phyloP scores from a whole-genome alignment of 129 eudicot species.

The Kitagawia praeruptora region DNA sequence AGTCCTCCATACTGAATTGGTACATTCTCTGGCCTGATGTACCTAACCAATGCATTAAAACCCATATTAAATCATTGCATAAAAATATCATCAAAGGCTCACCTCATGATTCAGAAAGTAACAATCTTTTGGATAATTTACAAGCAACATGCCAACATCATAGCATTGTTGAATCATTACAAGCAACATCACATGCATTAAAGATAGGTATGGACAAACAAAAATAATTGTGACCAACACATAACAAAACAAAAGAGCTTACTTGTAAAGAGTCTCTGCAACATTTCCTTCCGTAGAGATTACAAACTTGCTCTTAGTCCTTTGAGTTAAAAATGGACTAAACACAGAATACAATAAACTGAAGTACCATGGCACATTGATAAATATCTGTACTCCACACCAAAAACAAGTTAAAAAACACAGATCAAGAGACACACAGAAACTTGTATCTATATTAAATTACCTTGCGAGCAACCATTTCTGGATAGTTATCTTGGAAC shows the following conservation, averaged over 20 bases:
- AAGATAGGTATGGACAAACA: neutral
- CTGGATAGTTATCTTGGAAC: slow-evolving; percentile 95
- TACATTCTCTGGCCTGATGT: slow-evolving; percentile 77
- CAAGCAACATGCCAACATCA: neutral
- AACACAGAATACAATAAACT: slow-evolving; percentile 87
- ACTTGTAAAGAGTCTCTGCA: slow-evolving; percentile 94
- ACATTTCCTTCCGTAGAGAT: slow-evolving; percentile 76
- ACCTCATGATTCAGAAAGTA: neutral
- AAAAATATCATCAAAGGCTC: neutral
- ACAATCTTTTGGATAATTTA: neutral
- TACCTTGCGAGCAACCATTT: slow-evolving; percentile 97
- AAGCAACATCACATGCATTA: slow-evolving; percentile 2
- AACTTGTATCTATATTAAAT: neutral
- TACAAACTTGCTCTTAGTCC: slow-evolving; percentile 97
- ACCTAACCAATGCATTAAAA: slow-evolving; percentile 28
- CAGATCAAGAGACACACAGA: neutral
- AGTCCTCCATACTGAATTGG: slow-evolving; percentile 89
- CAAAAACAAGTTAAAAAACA: neutral
- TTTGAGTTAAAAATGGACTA: slow-evolving; percentile 88
- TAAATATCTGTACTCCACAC: slow-evolving; percentile 53
- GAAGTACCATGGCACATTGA: slow-evolving; percentile 99
- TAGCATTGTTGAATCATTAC: neutral
- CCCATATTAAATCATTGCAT: neutral
- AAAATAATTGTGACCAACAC: neutral
- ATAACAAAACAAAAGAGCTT: slow-evolving; percentile 22